A percentile compares a stretch with the other conserved stretches of the same genome.
Evolutionary conservation across 345 rosid species (phyloP).

Genomic region (Brassica incana): DNA sequence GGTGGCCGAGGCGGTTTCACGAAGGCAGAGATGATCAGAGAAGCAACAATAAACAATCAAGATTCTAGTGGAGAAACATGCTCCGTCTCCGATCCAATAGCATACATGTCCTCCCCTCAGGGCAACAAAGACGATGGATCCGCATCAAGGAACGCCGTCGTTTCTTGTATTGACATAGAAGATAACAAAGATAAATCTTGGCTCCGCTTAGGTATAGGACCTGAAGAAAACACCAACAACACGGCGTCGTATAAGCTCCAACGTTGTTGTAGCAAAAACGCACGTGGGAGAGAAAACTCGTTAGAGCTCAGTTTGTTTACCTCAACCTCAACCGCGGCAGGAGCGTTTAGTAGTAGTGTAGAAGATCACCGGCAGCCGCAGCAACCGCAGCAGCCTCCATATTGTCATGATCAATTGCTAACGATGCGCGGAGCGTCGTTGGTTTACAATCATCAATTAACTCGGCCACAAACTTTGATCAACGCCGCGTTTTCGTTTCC

Average conservation of each 20-base stretch:
- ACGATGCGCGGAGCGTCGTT: conserved; percentile 31
- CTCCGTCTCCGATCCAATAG: conserved; percentile 52
- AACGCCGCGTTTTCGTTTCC: conserved; percentile 9
- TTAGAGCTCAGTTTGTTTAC: conserved; percentile 74
- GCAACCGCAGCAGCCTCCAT: conserved; percentile 9
- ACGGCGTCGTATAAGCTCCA: conserved; percentile 31
- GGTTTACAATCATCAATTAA: conserved; percentile 31
- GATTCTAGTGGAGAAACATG: conserved; percentile 43
- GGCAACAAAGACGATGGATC: conserved; percentile 33
- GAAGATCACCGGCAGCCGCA: conserved; percentile 2
- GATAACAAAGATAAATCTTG: conserved; percentile 54
- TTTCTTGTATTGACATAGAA: conserved; percentile 24
- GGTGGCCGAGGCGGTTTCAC: conserved; percentile 39
- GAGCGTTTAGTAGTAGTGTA: conserved; percentile 20
- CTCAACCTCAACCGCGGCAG: conserved; percentile 28
- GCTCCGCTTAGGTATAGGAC: conserved; percentile 84
- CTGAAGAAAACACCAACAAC: conserved; percentile 31
- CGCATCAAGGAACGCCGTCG: conserved; percentile 18
- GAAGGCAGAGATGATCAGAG: conserved; percentile 30
- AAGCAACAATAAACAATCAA: conserved; percentile 35
- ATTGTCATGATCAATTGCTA: conserved; percentile 33
- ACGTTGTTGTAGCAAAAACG: conserved; percentile 39
- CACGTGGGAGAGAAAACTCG: conserved; percentile 44
- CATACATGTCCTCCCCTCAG: neutral
- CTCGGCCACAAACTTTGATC: conserved; percentile 30